Conservation (phyloP, 257 asterid species). For the Salvia splendens region DNA sequence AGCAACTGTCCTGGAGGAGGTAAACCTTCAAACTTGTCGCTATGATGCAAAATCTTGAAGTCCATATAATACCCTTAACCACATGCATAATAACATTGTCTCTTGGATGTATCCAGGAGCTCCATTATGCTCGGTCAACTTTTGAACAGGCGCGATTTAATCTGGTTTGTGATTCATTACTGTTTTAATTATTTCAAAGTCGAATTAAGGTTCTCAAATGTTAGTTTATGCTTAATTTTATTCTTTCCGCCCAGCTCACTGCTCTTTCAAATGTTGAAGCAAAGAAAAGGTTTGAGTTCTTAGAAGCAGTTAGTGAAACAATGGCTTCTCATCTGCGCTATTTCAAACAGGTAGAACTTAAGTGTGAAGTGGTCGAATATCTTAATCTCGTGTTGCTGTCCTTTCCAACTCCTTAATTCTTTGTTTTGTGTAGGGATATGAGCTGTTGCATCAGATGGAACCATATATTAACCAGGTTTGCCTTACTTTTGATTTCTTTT, state of each 20-base stretch:
- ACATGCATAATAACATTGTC: conserved; percentile 28
- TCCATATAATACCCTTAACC: conserved; percentile 9
- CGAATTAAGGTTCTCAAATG: conserved; percentile 21
- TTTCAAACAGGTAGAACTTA: conserved; percentile 77
- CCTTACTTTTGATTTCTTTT: conserved; percentile 28
- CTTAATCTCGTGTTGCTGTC: conserved; percentile 18
- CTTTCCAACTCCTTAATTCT: conserved; percentile 24
- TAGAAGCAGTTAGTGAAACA: conserved; percentile 97
- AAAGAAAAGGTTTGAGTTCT: conserved; percentile 92
- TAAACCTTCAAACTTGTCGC: conserved; percentile 35
- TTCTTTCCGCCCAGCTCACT: conserved; percentile 60
- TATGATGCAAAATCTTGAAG: conserved; percentile 23
- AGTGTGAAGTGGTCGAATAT: conserved; percentile 37
- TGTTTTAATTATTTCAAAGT: conserved; percentile 23
- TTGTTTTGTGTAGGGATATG: conserved; percentile 75
- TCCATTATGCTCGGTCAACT: conserved; percentile 83
- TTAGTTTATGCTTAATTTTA: conserved; percentile 20
- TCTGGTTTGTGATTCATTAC: conserved; percentile 55
- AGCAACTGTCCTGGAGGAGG: conserved; percentile 88
- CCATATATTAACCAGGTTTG: conserved; percentile 96
- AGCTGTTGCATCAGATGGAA: conserved; percentile 99
- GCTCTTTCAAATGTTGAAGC: conserved; percentile 93
- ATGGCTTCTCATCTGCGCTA: conserved; percentile 99
- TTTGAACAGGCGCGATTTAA: conserved; percentile 97
- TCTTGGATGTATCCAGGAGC: conserved; percentile 65